These are phyloP conservation scores for Cyclospora cayetanensis DNA, from an alignment of 169 alveolate genomes.

Conservation along the genomic window DNA sequence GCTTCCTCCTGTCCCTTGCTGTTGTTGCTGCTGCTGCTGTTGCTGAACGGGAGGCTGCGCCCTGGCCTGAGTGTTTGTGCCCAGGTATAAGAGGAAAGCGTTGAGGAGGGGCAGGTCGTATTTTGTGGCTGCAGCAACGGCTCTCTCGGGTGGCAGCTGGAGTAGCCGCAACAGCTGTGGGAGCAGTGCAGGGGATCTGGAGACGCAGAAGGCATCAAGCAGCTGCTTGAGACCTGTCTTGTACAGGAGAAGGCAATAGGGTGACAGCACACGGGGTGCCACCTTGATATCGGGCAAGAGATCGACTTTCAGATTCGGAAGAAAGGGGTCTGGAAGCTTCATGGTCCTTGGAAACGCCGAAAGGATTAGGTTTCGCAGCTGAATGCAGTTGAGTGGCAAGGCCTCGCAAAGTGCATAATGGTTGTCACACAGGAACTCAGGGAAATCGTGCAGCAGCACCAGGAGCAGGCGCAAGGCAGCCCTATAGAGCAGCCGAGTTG, in stretches of 20 bases:
- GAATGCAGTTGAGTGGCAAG: slow-evolving; percentile 93
- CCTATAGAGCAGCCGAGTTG: slow-evolving; percentile 64
- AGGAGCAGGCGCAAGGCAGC: slow-evolving; percentile 87
- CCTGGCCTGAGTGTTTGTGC: slow-evolving; percentile 72
- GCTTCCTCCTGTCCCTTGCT: not conserved
- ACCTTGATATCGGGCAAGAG: slow-evolving; percentile 89
- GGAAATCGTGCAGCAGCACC: slow-evolving; percentile 93
- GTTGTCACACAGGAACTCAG: slow-evolving; percentile 95
- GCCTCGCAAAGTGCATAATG: slow-evolving; percentile 90
- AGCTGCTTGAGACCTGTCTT: not conserved
- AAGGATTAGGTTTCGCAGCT: slow-evolving; percentile 94
- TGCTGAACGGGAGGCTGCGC: slow-evolving; percentile 49
- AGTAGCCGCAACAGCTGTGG: slow-evolving; percentile 76
- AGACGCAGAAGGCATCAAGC: not conserved
- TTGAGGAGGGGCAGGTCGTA: slow-evolving; percentile 82
- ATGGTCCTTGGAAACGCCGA: slow-evolving; percentile 95
- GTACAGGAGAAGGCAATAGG: not conserved
- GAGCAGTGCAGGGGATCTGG: slow-evolving; percentile 45
- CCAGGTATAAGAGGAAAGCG: slow-evolving; percentile 85
- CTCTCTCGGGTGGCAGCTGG: slow-evolving; percentile 72
- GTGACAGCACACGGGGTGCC: slow-evolving; percentile 78
- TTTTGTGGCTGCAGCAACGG: slow-evolving; percentile 77
- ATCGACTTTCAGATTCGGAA: slow-evolving; percentile 89
- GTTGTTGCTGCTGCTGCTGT: slow-evolving; percentile 13
- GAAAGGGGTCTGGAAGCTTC: slow-evolving; percentile 94